Evolutionary conservation across 768 basidiomycete species (phyloP), one percentile per base, ranked within the genome.

Genomic region (Xerocomellus intermedius): DNA sequence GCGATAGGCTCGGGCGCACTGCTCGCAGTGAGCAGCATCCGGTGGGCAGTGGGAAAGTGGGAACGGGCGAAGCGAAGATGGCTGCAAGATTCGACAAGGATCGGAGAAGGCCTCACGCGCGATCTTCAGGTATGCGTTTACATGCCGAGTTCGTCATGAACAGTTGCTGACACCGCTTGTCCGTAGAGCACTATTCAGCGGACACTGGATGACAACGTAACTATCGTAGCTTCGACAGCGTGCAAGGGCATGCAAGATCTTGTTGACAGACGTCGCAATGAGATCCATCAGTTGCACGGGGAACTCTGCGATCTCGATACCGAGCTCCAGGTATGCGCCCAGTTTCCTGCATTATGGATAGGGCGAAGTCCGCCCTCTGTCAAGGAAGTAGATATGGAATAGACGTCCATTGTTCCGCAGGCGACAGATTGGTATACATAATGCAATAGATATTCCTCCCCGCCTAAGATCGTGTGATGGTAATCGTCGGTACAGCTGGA

Each of bases 21-120:
- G 12, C 71, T 77, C 19, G 75, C 78, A 0, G 65, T 79, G 7
- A 61, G 70, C 3, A 79, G 82, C 43, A 56, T 88, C 39, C 74
- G 87, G 39, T 88, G 85, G 84, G 80, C 79, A 2, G 75, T 86
- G 6, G 79, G 82, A 13, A 75, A 74, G 55, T 91, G 88, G 87
- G 86, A 89, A 53, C 81, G 76, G 59, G 82, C 83, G 4, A 86
- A 87, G 67, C 73, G 69, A 52, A 74, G 72, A 55, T 92, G 88
- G 87, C 79, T 81, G 81, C 77, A 80, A 50, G 87, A 90, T 65
- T 86, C 83, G 77, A 64, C 63, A 19, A 75, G 89, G 46, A 75
- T 89, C 4, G 79, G 81, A 7, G 75, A 83, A 45, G 85, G 89
- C 0, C 73, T 89, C 36, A 76, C 79, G 43, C 75, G 87, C 42